A percentile compares a stretch with the other conserved stretches of the same genome.
These are phyloP conservation scores for Agrocybe pediades DNA, from an alignment of 768 basidiomycete genomes.

Conservation along the genomic window DNA sequence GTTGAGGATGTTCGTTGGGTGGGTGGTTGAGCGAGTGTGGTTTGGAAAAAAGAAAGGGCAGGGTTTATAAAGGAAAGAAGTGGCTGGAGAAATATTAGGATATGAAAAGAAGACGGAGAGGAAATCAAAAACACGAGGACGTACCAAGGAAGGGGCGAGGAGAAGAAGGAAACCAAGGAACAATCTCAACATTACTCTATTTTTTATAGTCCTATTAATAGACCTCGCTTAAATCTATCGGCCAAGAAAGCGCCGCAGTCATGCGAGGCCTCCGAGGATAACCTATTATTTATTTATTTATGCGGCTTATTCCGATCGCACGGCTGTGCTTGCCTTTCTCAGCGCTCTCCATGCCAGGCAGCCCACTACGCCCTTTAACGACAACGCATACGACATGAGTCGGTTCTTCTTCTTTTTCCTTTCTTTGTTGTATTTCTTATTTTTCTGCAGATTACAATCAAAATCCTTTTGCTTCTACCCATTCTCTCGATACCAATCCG, in stretches of 20 bases:
- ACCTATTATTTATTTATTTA: background rate
- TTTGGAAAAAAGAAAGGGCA: constrained; percentile 23
- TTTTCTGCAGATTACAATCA: constrained; percentile 44
- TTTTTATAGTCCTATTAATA: constrained; percentile 17
- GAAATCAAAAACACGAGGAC: constrained; percentile 34
- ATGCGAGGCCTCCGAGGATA: background rate
- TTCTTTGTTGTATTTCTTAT: constrained; percentile 7
- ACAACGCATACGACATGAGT: constrained; percentile 34
- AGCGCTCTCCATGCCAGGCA: background rate
- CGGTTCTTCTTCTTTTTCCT: constrained; percentile 14
- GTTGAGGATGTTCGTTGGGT: constrained; percentile 2
- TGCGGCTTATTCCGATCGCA: constrained; percentile 23
- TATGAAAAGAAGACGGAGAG: constrained; percentile 29
- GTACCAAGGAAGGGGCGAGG: constrained; percentile 24
- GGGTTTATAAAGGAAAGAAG: constrained; percentile 27
- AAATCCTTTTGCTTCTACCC: constrained; percentile 84
- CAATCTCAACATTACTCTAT: constrained; percentile 16
- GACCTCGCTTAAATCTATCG: constrained; percentile 7
- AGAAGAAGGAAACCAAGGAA: constrained; percentile 19
- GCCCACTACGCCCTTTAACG: constrained; percentile 3
- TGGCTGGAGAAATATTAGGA: constrained; percentile 21
- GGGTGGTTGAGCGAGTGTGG: constrained; percentile 28
- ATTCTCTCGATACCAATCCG: constrained; percentile 85
- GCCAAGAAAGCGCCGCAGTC: constrained; percentile 12
- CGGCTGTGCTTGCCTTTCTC: constrained; percentile 3